These are phyloP conservation scores for Ophiostoma fasciatum DNA, from an alignment of 2,329 filamentous ascomycete species.

Conservation along the genomic window DNA sequence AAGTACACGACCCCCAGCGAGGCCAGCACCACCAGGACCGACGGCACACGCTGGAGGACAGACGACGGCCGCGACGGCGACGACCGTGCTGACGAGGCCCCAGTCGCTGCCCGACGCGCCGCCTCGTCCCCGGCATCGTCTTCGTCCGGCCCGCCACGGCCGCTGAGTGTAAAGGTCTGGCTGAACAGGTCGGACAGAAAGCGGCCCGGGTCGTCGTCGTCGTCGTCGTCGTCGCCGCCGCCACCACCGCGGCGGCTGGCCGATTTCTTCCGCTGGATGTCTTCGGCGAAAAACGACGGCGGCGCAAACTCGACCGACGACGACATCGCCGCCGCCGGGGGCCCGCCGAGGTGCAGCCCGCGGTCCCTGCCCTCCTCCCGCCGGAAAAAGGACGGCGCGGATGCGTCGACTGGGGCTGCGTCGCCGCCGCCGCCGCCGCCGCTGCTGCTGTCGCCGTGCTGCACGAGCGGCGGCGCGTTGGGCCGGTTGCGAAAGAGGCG, in stretches of 20 bases:
- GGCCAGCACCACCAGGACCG: neutral
- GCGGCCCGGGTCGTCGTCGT: slow-evolving; percentile 25
- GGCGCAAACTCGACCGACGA: slow-evolving; percentile 22
- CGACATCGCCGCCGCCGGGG: neutral
- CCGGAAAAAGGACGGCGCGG: neutral
- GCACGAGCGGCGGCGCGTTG: slow-evolving; percentile 32
- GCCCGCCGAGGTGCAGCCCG: neutral
- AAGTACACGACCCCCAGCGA: neutral
- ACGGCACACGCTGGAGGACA: neutral
- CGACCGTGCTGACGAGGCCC: too few relatives aligned
- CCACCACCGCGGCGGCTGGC: neutral
- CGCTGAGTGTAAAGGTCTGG: slow-evolving; percentile 25
- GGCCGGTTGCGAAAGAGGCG: slow-evolving; percentile 47
- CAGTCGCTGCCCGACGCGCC: too few relatives aligned
- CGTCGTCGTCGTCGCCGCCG: neutral
- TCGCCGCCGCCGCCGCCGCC: neutral
- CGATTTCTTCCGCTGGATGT: slow-evolving; percentile 5
- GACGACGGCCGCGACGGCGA: neutral
- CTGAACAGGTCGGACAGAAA: slow-evolving; percentile 29
- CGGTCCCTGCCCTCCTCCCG: neutral
- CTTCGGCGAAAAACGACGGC: slow-evolving; percentile 43
- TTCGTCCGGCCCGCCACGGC: slow-evolving; percentile 13
- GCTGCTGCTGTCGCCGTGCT: slow-evolving; percentile 17
- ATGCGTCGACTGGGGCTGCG: too few relatives aligned
- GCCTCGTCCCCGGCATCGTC: neutral